A percentile compares a stretch with the other conserved stretches of the same genome.
phyloP scores from a whole-genome alignment of 2,329 filamentous ascomycete genomes.

The Alternaria longipes region DNA sequence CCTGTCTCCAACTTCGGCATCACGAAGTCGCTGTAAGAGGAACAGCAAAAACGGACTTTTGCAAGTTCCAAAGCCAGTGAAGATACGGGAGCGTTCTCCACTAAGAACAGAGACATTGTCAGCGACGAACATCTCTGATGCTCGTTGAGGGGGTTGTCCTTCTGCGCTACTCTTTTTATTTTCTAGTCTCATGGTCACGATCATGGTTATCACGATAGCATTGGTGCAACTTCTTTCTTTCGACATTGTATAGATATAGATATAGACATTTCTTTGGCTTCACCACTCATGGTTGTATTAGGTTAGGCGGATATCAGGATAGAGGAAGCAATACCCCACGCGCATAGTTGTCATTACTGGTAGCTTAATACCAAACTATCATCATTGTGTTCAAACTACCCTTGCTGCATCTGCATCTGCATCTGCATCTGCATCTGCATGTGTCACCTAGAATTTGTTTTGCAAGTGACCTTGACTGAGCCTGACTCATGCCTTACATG shows the following conservation, averaged over 20 bases:
- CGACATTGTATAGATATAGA: neutral
- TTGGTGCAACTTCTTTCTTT: neutral
- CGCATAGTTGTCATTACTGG: neutral
- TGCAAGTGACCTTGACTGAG: neutral
- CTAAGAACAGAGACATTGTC: neutral
- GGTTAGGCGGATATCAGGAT: neutral
- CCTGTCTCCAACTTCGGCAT: conserved; percentile 1
- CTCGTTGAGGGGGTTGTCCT: conserved; percentile 14
- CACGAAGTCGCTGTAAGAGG: conserved; percentile 15
- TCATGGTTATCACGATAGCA: neutral
- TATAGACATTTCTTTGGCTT: neutral
- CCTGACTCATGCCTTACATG: neutral
- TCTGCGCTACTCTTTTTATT: neutral
- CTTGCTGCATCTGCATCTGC: neutral
- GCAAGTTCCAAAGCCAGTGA: conserved; percentile 7
- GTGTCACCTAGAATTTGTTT: neutral
- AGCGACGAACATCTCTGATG: neutral
- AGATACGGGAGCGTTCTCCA: conserved; percentile 15
- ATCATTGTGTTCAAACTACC: too few relatives aligned
- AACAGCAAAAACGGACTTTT: conserved; percentile 2
- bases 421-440: neutral
- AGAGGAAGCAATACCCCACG: neutral
- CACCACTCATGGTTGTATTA: neutral
- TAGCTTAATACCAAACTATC: neutral
- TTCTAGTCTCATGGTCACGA: neutral